These are phyloP conservation scores for Candida tallmaniae DNA, from an alignment of 805 yeast genomes.

Conservation along the genomic window DNA sequence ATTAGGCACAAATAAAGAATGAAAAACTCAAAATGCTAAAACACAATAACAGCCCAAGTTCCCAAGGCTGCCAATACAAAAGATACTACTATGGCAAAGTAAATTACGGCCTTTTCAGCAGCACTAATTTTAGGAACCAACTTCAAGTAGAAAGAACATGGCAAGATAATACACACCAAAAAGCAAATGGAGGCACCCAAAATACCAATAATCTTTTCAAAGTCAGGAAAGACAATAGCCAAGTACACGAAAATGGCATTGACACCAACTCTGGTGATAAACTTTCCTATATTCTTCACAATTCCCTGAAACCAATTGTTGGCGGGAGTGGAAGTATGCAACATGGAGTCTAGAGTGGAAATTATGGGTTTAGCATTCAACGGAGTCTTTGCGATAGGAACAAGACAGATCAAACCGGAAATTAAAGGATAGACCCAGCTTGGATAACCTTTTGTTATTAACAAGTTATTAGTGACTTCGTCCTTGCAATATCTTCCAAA, in stretches of 20 bases:
- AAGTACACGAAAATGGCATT: slow-evolving; percentile 53
- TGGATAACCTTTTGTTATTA: slow-evolving; percentile 47
- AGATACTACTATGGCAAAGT: slow-evolving; percentile 42
- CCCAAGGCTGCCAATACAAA: slow-evolving; percentile 52
- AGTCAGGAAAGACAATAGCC: slow-evolving; percentile 67
- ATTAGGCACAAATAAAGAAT: too few relatives aligned
- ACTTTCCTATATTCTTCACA: slow-evolving; percentile 10
- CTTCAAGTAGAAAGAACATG: slow-evolving; percentile 64
- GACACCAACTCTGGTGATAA: slow-evolving; percentile 36
- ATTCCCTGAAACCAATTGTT: slow-evolving; percentile 8
- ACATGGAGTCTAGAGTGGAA: slow-evolving; percentile 58
- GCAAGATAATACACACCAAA: slow-evolving; percentile 73
- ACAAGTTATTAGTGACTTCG: slow-evolving; percentile 48
- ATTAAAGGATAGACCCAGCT: slow-evolving; percentile 44
- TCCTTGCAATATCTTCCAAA: slow-evolving; percentile 47
- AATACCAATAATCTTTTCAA: slow-evolving; percentile 77
- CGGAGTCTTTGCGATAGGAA: slow-evolving; percentile 84
- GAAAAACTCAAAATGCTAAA: not conserved
- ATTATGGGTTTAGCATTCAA: slow-evolving; percentile 79
- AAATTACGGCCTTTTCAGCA: slow-evolving; percentile 36
- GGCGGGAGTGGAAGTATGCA: slow-evolving; percentile 25
- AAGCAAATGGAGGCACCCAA: slow-evolving; percentile 80
- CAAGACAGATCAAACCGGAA: slow-evolving; percentile 67
- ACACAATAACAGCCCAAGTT: slow-evolving; percentile 45
- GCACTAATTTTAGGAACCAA: slow-evolving; percentile 39